These are phyloP conservation scores for Neurospora sp. DNA, from an alignment of 495 filamentous ascomycete genomes.

Conservation along the genomic window DNA sequence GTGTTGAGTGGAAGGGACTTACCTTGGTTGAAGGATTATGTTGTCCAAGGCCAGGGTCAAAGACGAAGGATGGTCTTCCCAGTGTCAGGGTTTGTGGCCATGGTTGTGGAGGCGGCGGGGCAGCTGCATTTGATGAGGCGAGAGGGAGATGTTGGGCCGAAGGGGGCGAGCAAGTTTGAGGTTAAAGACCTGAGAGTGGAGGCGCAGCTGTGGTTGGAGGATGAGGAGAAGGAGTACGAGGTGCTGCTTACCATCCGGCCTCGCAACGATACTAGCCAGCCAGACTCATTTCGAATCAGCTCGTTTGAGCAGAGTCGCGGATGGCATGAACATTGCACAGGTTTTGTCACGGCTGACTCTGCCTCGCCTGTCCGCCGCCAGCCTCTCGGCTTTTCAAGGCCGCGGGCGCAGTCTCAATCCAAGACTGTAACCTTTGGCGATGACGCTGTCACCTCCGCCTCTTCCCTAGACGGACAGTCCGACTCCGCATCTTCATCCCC, in stretches of 20 bases:
- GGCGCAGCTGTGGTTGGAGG: constrained; percentile 15
- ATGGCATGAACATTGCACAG: constrained; percentile 22
- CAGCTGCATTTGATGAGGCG: constrained; percentile 12
- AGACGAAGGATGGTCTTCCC: constrained; percentile 34
- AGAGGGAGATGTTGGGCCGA: constrained; percentile 6
- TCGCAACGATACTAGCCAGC: not conserved
- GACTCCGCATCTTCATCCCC: constrained; percentile 6
- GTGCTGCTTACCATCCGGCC: constrained; percentile 16
- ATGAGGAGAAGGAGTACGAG: constrained; percentile 21
- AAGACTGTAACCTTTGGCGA: not conserved
- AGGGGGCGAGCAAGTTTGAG: constrained; percentile 10
- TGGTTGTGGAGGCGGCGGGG: constrained; percentile 34
- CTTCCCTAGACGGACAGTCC: not conserved
- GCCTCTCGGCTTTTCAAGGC: constrained; percentile 4
- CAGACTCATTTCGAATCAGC: constrained; percentile 28
- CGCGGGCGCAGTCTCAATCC: constrained; percentile 3
- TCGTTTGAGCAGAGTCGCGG: constrained; percentile 23
- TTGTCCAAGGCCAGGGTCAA: constrained; percentile 13
- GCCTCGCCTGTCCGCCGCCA: constrained; percentile 13
- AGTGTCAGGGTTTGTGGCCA: constrained; percentile 33
- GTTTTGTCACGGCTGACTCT: constrained; percentile 25
- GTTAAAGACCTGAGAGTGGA: constrained; percentile 13
- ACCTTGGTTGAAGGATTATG: constrained; percentile 42
- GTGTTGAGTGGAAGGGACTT: constrained; percentile 30
- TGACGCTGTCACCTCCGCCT: not conserved